phyloP scores from a whole-genome alignment of 192 early-diverging fungal species.

The Backusella liffmaniae region DNA sequence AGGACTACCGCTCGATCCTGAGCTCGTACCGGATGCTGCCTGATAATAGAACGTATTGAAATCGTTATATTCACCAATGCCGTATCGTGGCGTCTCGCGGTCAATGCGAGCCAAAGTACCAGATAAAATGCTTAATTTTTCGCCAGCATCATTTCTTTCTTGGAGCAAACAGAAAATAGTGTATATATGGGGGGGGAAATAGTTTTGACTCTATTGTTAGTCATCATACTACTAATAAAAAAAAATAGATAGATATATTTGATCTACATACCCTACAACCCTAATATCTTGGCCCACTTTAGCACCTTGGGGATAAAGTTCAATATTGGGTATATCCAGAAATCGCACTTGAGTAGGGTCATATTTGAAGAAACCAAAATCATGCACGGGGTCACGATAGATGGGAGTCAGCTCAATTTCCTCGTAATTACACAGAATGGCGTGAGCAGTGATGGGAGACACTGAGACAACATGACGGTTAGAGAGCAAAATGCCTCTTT shows the following conservation, averaged over 20 bases:
- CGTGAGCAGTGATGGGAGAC: conserved; percentile 68
- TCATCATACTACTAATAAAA: neutral
- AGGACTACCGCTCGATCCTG: conserved; percentile 76
- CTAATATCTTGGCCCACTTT: conserved; percentile 74
- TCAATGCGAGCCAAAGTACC: conserved; percentile 75
- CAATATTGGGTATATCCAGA: conserved; percentile 62
- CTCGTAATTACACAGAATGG: conserved; percentile 72
- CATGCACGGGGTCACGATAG: conserved; percentile 81
- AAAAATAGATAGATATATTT: neutral
- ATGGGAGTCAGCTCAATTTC: conserved; percentile 69
- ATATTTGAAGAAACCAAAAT: conserved; percentile 80
- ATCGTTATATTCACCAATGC: conserved; percentile 67
- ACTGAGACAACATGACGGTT: conserved; percentile 78
- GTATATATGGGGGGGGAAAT: neutral
- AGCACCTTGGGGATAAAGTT: conserved; percentile 61
- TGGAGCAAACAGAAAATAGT: neutral
- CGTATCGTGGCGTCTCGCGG: conserved; percentile 67
- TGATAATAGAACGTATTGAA: conserved; percentile 83
- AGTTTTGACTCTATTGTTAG: no score
- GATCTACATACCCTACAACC: conserved; percentile 55
- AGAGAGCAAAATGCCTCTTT: conserved; percentile 71
- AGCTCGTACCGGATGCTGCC: conserved; percentile 70
- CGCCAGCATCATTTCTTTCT: conserved; percentile 65
- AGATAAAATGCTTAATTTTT: conserved; percentile 73
- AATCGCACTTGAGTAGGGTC: conserved; percentile 64